These are phyloP conservation scores for Fraxinus nigra DNA, from an alignment of 305 asterid genomes.

Conservation along the genomic window DNA sequence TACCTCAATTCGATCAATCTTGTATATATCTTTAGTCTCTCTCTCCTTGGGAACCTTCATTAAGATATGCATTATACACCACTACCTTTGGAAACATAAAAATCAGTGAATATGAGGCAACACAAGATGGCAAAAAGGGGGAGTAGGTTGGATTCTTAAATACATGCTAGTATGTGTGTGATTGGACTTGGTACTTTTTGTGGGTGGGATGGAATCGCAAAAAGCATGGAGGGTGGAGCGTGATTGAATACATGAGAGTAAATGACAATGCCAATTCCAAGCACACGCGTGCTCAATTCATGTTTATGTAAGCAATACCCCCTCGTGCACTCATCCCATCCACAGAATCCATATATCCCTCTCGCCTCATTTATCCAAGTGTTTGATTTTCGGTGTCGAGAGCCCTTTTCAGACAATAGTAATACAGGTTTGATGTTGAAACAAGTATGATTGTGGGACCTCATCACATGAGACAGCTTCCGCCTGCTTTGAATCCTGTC, in stretches of 20 bases:
- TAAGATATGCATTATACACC: not conserved
- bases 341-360: not conserved
- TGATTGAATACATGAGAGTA: not conserved
- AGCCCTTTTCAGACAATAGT: not conserved
- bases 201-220: not conserved
- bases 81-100: not conserved
- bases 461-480: not conserved
- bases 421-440: not conserved
- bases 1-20: not conserved
- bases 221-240: not conserved
- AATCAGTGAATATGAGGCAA: not conserved
- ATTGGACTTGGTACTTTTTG: not conserved
- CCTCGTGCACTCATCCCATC: not conserved
- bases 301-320: not conserved
- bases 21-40: not conserved
- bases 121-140: not conserved
- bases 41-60: not conserved
- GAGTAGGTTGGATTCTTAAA: not conserved
- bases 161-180: not conserved
- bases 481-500: not conserved
- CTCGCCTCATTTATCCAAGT: not conserved
- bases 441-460: not conserved
- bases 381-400: not conserved
- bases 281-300: not conserved
- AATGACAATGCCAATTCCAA: not conserved